These are phyloP conservation scores for Passiflora organensis DNA, from an alignment of 345 rosid species.

Conservation along the genomic window DNA sequence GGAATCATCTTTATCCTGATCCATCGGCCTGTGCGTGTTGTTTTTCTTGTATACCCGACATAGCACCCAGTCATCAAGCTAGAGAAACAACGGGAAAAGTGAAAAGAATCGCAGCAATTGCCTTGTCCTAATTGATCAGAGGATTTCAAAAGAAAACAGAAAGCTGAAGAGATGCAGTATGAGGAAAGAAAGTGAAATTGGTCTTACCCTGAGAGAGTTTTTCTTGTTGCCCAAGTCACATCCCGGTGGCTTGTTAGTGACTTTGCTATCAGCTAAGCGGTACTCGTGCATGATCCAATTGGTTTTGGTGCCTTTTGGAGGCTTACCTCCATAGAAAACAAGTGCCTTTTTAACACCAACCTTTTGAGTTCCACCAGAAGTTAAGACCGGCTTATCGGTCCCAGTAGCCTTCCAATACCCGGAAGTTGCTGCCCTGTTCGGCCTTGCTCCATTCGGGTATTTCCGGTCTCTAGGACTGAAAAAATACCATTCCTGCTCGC, in stretches of 20 bases:
- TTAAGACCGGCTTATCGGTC: constrained; percentile 29
- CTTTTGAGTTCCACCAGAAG: constrained; percentile 24
- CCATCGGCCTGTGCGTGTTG: constrained; percentile 41
- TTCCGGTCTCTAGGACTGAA: constrained; percentile 34
- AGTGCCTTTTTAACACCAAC: constrained; percentile 35
- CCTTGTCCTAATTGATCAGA: no score
- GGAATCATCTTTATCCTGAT: constrained; percentile 56
- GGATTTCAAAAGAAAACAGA: no score
- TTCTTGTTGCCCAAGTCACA: constrained; percentile 69
- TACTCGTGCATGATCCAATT: constrained; percentile 37
- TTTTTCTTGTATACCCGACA: constrained; percentile 90
- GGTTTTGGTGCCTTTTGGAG: constrained; percentile 31
- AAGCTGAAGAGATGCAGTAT: no score
- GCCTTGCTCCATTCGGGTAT: constrained; percentile 32
- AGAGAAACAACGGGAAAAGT: not conserved
- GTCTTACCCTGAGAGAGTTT: constrained; percentile 76
- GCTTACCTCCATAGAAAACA: constrained; percentile 34
- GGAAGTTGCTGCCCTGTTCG: constrained; percentile 35
- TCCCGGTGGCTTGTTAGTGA: constrained; percentile 51
- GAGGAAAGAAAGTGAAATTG: not conserved
- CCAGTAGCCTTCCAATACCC: constrained; percentile 38
- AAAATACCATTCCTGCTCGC: constrained; percentile 34
- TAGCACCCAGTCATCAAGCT: constrained; percentile 98
- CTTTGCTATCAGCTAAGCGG: constrained; percentile 23
- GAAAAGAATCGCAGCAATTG: no score